Percentiles rank a stretch among this genome's conserved stretches.
phyloP scores from a whole-genome alignment of 805 yeast genomes.

The Kodamaea hsintzibuensis region DNA sequence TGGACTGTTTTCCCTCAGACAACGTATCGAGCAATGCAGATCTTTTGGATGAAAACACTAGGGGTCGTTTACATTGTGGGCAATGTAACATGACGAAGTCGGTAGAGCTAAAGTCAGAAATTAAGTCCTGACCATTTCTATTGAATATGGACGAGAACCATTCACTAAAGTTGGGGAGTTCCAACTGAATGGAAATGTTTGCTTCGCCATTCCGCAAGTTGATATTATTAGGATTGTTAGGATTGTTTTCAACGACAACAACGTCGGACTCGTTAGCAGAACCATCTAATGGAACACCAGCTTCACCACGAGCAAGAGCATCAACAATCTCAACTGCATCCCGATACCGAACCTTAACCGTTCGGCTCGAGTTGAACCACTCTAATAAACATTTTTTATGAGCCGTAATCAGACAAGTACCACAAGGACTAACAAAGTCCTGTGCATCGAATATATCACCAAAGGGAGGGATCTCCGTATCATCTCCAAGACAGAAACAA shows the following conservation, averaged over 20 bases:
- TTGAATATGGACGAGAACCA: conserved; percentile 5
- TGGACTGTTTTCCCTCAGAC: conserved; percentile 15
- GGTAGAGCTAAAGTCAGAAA: conserved; percentile 2
- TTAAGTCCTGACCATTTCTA: not conserved
- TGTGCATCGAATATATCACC: conserved; percentile 35
- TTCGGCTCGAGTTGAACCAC: conserved; percentile 40
- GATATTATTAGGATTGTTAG: not conserved
- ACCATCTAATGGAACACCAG: not conserved
- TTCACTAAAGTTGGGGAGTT: conserved; percentile 2
- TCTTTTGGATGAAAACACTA: conserved; percentile 32
- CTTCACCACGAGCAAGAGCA: not conserved
- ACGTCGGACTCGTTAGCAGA: not conserved
- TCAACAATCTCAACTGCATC: conserved; percentile 11
- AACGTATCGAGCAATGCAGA: conserved; percentile 25
- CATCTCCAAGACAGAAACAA: conserved; percentile 42
- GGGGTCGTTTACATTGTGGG: conserved; percentile 42
- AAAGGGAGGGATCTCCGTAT: conserved; percentile 40
- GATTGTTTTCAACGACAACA: not conserved
- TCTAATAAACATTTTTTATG: conserved; percentile 42
- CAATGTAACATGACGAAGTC: conserved; percentile 20
- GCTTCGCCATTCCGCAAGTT: not conserved
- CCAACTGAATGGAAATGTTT: conserved; percentile 6
- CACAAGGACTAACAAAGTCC: conserved; percentile 39
- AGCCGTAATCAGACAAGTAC: conserved; percentile 35
- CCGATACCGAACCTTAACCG: conserved; percentile 23